Base-by-base conservation (phyloP, 352 stramenopile species). In the Globisporangium apiculatum region DNA sequence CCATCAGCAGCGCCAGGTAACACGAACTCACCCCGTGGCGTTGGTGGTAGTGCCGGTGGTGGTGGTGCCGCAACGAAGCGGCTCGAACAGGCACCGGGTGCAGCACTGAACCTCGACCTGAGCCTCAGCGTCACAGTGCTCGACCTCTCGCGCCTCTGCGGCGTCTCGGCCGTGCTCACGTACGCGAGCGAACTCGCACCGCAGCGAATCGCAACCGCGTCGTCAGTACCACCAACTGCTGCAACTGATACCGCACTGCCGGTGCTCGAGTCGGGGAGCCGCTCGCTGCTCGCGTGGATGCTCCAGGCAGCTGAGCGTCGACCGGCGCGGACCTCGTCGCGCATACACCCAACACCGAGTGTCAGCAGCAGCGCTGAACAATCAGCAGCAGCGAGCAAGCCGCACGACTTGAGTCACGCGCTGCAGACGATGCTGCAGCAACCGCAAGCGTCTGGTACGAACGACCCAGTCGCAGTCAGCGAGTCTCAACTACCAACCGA, bases 61-160 rank as follows among this genome's bases (percentile, higher is more conserved):
- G 47, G 41, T 4, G 35, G 46, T 17, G 72, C 76, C 8, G 61
- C 63, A 12, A 58, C 75, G 43, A 87, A 88, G 57, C 81, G 75
- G 4, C 59, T 75, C 2, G 77, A 89, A 14, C 71, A 79, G 40
- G 69, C 68, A 31, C 37, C 68, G 2, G 55, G 56, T 7, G 42
- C 61, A 15, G 65, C 66, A 4, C 65, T 87, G 2, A 84, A 86
- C 48, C 61, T 87, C 8, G 81, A 90, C 51, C 54, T 90, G 4
- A 91, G 74, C 52, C 67, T 91, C 35, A 87, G 75, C 24, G 83
- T 91, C 14, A 87, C 72, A 15, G 62, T 89, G 41, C 60, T 93
- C 35, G 83, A 93, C 49, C 62, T 93, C 15, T 93, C 83, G 14
- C 76, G 71, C 51, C 69, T 93, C 4, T 93, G 83, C 45, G 83